Evolutionary conservation across 352 stramenopile species (phyloP).

Genomic region (Peronospora farinosa): DNA sequence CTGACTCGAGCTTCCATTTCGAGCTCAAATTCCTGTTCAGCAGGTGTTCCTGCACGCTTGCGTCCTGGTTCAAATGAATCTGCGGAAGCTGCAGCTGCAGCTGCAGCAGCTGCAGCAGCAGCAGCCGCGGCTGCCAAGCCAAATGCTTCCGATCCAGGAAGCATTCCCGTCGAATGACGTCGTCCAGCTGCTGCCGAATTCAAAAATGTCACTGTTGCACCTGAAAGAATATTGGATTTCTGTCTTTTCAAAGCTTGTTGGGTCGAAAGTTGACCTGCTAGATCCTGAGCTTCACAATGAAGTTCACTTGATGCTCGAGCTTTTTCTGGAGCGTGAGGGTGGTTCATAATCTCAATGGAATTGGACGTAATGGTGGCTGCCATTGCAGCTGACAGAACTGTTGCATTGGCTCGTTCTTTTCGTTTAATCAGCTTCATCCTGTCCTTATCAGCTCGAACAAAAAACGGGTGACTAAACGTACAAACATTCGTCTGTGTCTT

Average conservation of each 20-base stretch:
- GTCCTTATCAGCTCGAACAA: conserved; percentile 51
- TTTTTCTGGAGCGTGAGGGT: conserved; percentile 7
- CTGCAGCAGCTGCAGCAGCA: conserved; percentile 20
- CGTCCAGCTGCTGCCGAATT: conserved; percentile 30
- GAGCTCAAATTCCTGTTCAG: conserved; percentile 31
- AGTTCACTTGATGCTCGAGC: conserved; percentile 4
- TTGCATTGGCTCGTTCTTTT: conserved; percentile 41
- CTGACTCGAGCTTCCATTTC: conserved; percentile 27
- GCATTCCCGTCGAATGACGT: conserved; percentile 43
- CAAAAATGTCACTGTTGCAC: conserved; percentile 24
- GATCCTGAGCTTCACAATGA: conserved; percentile 23
- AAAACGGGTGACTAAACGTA: conserved; percentile 69
- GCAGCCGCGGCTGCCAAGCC: conserved; percentile 25
- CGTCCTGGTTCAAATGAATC: conserved; percentile 3
- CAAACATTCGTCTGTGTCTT: conserved; percentile 74
- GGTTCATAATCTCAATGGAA: conserved; percentile 18
- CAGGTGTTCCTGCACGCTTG: conserved; percentile 22
- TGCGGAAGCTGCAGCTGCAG: conserved; percentile 11
- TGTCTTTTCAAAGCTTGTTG: conserved; percentile 35
- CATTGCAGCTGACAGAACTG: conserved; percentile 14
- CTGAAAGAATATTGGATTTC: conserved; percentile 32
- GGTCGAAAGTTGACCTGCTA: conserved; percentile 21
- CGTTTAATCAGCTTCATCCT: conserved; percentile 72
- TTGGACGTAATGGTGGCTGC: conserved; percentile 13
- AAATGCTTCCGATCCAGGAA: conserved; percentile 33